Base-by-base conservation (phyloP, 192 early-diverging fungal species). In the Polychytrium aggregatum region DNA sequence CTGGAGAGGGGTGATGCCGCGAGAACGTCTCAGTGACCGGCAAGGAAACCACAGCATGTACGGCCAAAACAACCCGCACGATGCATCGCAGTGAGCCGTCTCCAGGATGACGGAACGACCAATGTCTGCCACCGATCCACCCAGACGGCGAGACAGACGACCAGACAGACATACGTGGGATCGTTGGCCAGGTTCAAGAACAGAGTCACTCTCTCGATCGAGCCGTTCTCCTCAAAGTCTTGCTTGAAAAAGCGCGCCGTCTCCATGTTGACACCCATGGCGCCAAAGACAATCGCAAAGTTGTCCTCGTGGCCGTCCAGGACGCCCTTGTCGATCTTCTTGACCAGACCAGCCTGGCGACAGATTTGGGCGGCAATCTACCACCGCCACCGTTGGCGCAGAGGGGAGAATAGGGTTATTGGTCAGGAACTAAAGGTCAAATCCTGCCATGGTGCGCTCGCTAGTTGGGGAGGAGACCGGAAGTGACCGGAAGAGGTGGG, bases 261-360 rank as follows among this genome's bases (percentile, higher is more conserved):
- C 67, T 98, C 95, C 90, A 98, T 90, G 72, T 98, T 98, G 48
- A 98, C 95, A 67, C 95, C 95, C 95, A 98, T 98, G 44, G 95
- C 95, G 22, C 87, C 95, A 62, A 98, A 98, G 26, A 98, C 95
- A 50, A 98, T 93, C 41, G 95, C 88, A 71, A 98, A 98, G 69
- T 98, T 98, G 61, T 98, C 92, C 62, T 94, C 90, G 63, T 96
- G 92, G 45, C 77, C 87, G 59, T 98, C 95, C 48, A 86, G 76
- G 25, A 94, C 85, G 48, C 86, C 88, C 71, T 98, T 98, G 48
- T 82, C 79, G 41, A 87, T 73, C 56, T 82, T 82, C 64, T 92
- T 82, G 44, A 98, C 95, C 42, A 98, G 71, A 46, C 92, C 92
- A 33, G 95, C 95, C 66, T 98, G 95, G 63, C 95, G 82, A 76